Conservation (phyloP, 805 yeast genomes). For the Nakazawaea sp. region DNA sequence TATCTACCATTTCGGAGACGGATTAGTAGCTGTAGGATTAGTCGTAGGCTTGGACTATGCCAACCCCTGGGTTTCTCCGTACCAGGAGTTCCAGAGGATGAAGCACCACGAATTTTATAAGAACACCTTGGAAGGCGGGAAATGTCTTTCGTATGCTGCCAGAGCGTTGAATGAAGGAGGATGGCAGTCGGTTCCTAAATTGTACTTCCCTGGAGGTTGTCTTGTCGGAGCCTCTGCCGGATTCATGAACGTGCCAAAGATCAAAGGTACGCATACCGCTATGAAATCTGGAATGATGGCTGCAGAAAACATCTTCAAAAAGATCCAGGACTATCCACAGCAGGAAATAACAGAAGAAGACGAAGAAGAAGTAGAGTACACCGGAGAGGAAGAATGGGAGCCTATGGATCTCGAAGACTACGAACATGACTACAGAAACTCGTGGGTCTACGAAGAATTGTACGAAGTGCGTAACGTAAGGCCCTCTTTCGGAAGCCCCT, state of each 20-base stretch:
- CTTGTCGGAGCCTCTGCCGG: constrained; percentile 96
- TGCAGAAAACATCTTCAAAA: constrained; percentile 71
- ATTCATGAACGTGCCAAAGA: constrained; percentile 93
- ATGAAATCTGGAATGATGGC: constrained; percentile 95
- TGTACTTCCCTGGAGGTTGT: constrained; percentile 94
- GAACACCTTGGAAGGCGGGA: constrained; percentile 75
- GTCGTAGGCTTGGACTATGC: constrained; percentile 92
- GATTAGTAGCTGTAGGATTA: constrained; percentile 85
- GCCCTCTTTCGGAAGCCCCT: constrained; percentile 75
- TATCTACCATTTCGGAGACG: constrained; percentile 94
- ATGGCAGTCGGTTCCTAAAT: constrained; percentile 81
- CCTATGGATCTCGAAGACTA: constrained; percentile 49
- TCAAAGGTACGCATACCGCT: constrained; percentile 97
- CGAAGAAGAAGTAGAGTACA: constrained; percentile 33
- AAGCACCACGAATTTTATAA: constrained; percentile 85
- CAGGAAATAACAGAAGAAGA: constrained; percentile 35
- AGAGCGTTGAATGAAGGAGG: constrained; percentile 98
- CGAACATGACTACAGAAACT: constrained; percentile 57
- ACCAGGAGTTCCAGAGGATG: constrained; percentile 92
- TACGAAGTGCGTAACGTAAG: constrained; percentile 83
- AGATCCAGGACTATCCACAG: constrained; percentile 31
- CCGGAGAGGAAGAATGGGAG: constrained; percentile 31
- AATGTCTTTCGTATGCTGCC: constrained; percentile 91
- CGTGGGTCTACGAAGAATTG: constrained; percentile 86
- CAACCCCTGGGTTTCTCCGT: constrained; percentile 94